Evolutionary conservation across 495 filamentous ascomycete species (phyloP).

Genomic region (Clavariopsis aquatica): DNA sequence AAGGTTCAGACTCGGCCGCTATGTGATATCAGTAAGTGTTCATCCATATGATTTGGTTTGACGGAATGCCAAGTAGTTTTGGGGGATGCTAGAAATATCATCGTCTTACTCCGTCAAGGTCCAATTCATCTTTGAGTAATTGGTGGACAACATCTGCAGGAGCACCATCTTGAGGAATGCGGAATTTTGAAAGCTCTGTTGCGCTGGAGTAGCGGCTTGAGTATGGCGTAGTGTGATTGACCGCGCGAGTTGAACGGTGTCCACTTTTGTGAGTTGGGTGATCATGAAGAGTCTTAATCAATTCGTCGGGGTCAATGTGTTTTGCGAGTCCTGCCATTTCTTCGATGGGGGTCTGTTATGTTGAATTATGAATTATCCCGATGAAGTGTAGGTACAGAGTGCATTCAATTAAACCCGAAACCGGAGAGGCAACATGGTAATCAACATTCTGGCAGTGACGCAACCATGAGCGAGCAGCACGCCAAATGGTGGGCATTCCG

Average conservation of each 20-base stretch:
- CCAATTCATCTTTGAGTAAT: constrained; percentile 71
- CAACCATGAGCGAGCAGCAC: neutral
- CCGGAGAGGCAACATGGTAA: neutral
- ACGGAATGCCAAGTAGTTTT: too few relatives aligned
- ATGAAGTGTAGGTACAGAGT: neutral
- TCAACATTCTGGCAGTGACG: constrained; percentile 2
- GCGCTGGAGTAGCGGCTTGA: constrained; percentile 62
- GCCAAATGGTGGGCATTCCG: neutral
- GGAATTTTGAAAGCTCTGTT: constrained; percentile 67
- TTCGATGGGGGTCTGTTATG: neutral
- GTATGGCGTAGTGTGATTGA: constrained; percentile 63
- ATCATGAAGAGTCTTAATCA: constrained; percentile 42
- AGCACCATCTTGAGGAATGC: constrained; percentile 62
- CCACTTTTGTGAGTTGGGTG: constrained; percentile 46
- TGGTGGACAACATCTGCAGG: constrained; percentile 66
- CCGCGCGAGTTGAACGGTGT: constrained; percentile 46
- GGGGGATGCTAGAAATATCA: constrained; percentile 3
- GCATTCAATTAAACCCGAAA: neutral
- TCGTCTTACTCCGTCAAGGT: constrained; percentile 60
- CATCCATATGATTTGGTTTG: too few relatives aligned
- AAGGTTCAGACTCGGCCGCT: constrained; percentile 67
- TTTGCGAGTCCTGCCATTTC: constrained; percentile 36
- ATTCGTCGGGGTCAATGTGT: constrained; percentile 40
- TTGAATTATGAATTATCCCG: neutral
- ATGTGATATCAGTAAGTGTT: neutral